Evolutionary conservation across 2,329 filamentous ascomycete species (phyloP).

Genomic region (Cercospora zeina): DNA sequence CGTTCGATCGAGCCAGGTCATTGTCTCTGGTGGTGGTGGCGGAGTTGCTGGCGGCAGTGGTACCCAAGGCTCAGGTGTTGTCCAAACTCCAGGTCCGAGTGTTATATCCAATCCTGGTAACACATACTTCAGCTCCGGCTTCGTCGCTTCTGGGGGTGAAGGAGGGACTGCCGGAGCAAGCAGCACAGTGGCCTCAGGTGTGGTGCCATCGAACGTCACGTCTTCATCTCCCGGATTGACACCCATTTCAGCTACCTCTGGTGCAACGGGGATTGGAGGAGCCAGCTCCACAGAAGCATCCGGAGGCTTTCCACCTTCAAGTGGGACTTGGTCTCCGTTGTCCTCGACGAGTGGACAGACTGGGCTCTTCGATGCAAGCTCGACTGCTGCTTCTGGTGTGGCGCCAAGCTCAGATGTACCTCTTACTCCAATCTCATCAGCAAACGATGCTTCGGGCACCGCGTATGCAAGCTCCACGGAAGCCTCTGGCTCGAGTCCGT

Average conservation of each 20-base stretch:
- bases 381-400: slow-evolving; percentile 18
- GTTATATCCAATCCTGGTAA: slow-evolving; percentile 27
- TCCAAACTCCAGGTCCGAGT: slow-evolving; percentile 23
- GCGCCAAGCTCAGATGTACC: slow-evolving; percentile 16
- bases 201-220: slow-evolving; percentile 16
- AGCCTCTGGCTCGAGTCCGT: slow-evolving; percentile 16
- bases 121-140: slow-evolving; percentile 32
- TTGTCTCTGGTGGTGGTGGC: slow-evolving; percentile 27
- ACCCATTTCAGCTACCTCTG: slow-evolving; percentile 21
- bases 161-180: slow-evolving; percentile 25
- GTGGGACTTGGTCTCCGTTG: slow-evolving; percentile 16
- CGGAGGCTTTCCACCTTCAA: slow-evolving; percentile 7
- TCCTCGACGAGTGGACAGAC: slow-evolving; percentile 19
- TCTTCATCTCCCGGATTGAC: slow-evolving; percentile 5
- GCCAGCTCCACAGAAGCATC: slow-evolving; percentile 17
- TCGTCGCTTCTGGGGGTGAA: slow-evolving; percentile 25
- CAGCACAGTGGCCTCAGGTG: slow-evolving; percentile 23
- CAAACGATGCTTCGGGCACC: slow-evolving; percentile 10
- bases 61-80: slow-evolving; percentile 23
- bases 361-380: slow-evolving; percentile 18
- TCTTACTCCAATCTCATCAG: slow-evolving; percentile 21
- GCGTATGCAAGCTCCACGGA: slow-evolving; percentile 14
- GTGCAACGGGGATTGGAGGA: slow-evolving; percentile 13
- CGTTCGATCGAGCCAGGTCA: slow-evolving; percentile 25
- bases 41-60: slow-evolving; percentile 20